Conservation (phyloP, 2,329 filamentous ascomycete genomes). For the Shiraia sp. region DNA sequence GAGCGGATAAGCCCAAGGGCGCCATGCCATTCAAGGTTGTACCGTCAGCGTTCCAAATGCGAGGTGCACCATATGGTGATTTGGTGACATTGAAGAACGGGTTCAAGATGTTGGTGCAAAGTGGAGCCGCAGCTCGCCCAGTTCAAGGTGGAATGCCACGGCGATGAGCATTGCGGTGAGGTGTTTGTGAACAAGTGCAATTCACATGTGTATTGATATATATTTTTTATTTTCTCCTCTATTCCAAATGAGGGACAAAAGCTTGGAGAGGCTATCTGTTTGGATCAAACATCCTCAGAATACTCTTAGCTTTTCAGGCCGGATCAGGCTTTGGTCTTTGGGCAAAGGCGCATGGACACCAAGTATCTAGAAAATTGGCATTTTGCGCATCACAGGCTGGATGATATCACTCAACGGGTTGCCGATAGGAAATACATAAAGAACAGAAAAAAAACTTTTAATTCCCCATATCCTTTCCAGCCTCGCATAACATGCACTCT, state of each 20-base stretch:
- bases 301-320: too few relatives aligned
- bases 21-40: constrained; percentile 88
- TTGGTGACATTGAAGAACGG: constrained; percentile 96
- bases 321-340: too few relatives aligned
- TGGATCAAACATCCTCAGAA: too few relatives aligned
- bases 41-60: constrained; percentile 89
- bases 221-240: constrained; percentile 1
- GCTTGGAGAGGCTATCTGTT: neutral
- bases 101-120: constrained; percentile 81
- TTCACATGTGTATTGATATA: neutral
- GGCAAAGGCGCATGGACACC: too few relatives aligned
- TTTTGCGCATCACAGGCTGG: too few relatives aligned
- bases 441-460: too few relatives aligned
- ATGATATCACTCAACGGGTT: too few relatives aligned
- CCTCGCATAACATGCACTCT: too few relatives aligned
- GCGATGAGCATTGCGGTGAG: constrained; percentile 4
- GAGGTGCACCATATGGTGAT: constrained; percentile 87
- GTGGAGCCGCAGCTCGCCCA: constrained; percentile 13
- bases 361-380: too few relatives aligned
- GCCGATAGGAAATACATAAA: too few relatives aligned
- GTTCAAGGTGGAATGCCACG: constrained; percentile 10
- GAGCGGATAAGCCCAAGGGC: constrained; percentile 70
- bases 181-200: neutral
- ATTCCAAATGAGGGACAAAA: neutral
- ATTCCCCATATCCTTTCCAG: too few relatives aligned